Percentiles rank a stretch among this genome's conserved stretches.
These are phyloP conservation scores for Endothia cerciana DNA, from an alignment of 2,329 filamentous ascomycete species.

Conservation along the genomic window DNA sequence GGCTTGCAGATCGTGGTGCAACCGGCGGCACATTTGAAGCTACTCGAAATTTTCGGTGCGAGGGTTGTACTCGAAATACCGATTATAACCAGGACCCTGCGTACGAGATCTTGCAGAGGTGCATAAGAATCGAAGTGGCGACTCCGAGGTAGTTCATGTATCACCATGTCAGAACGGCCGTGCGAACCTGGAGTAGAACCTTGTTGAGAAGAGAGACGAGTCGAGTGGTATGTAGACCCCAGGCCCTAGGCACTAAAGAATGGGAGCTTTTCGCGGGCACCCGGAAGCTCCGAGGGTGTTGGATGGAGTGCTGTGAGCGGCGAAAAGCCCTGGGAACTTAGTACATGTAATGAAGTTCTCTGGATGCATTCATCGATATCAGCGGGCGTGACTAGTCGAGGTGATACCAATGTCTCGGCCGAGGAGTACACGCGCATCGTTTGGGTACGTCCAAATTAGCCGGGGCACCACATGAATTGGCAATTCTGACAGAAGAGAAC, in stretches of 20 bases:
- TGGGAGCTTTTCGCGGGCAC: too few relatives aligned
- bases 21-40: not conserved
- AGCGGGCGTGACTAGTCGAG: not conserved
- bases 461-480: too few relatives aligned
- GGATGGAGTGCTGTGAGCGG: not conserved
- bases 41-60: not conserved
- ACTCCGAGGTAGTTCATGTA: not conserved
- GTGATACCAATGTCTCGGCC: too few relatives aligned
- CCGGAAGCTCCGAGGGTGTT: not conserved
- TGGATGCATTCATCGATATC: not conserved
- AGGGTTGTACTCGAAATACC: not conserved
- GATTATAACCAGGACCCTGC: not conserved
- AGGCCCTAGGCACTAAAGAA: too few relatives aligned
- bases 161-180: not conserved
- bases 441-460: too few relatives aligned
- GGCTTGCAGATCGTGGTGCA: not conserved
- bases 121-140: not conserved
- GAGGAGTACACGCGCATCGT: too few relatives aligned
- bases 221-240: not conserved
- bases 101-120: not conserved
- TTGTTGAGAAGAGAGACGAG: not conserved
- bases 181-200: not conserved
- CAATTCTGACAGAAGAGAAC: too few relatives aligned
- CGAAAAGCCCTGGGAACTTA: not conserved
- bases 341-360: not conserved